Conservation (phyloP, 1,284 basidiomycete species). For the Taiwanofungus camphoratus region DNA sequence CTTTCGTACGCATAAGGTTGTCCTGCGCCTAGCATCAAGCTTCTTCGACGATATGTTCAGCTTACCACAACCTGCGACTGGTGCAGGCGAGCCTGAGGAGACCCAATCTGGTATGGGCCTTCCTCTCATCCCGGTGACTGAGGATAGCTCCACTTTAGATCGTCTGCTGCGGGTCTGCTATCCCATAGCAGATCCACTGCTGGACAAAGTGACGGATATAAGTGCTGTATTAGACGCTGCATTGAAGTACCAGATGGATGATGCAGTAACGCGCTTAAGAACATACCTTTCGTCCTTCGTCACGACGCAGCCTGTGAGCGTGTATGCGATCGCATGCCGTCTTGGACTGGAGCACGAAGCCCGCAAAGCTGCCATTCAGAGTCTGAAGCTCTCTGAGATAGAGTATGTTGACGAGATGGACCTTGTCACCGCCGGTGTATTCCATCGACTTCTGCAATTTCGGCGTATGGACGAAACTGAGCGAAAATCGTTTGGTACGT, state of each 20-base stretch:
- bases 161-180: conserved; percentile 7
- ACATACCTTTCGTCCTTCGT: conserved; percentile 3
- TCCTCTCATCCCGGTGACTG: conserved; percentile 1
- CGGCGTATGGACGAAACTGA: not conserved
- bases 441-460: conserved; percentile 5
- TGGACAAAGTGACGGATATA: conserved; percentile 1
- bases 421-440: conserved; percentile 2
- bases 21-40: conserved; percentile 11
- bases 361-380: conserved; percentile 2
- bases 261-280: conserved; percentile 4
- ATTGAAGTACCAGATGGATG: conserved; percentile 14
- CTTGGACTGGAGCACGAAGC: conserved; percentile 9
- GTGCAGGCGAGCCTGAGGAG: not conserved
- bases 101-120: conserved; percentile 1
- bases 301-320: not conserved
- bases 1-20: conserved; percentile 10
- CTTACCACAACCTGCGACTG: conserved; percentile 4
- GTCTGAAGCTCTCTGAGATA: not conserved
- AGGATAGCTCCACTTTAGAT: conserved; percentile 4
- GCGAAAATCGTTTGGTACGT: not conserved
- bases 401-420: conserved; percentile 7
- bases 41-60: conserved; percentile 7
- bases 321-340: conserved; percentile 11
- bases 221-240: conserved; percentile 7
- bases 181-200: conserved; percentile 4